phyloP scores from a whole-genome alignment of 2,329 filamentous ascomycete species.

The Sarocladium oryzae region DNA sequence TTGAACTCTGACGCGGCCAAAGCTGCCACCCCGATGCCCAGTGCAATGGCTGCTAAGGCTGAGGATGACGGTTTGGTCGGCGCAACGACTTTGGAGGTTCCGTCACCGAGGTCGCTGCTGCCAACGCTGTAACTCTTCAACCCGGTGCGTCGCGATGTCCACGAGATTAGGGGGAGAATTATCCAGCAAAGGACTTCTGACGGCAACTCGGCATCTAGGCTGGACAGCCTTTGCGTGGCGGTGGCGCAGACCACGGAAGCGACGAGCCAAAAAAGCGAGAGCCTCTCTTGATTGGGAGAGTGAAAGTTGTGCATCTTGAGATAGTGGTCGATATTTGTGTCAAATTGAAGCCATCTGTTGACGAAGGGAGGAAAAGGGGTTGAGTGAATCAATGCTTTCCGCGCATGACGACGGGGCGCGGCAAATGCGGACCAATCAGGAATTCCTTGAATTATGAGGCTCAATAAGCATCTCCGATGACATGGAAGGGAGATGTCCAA shows the following conservation, averaged over 20 bases:
- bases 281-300: background rate
- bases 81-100: background rate
- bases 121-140: background rate
- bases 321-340: background rate
- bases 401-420: no score
- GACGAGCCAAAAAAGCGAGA: conserved; percentile 2
- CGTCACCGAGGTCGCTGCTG: background rate
- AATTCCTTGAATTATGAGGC: no score
- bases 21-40: conserved; percentile 2
- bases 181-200: conserved; percentile 29
- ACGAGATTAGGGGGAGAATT: conserved; percentile 19
- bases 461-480: no score
- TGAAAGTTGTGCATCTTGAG: background rate
- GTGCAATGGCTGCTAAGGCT: conserved; percentile 1
- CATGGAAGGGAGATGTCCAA: no score
- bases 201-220: conserved; percentile 19
- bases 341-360: background rate
- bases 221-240: conserved; percentile 15
- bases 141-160: background rate
- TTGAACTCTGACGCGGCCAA: background rate
- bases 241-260: conserved; percentile 21
- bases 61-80: background rate
- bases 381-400: no score
- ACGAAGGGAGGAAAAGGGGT: background rate
- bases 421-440: no score